phyloP scores from a whole-genome alignment of 2,329 filamentous ascomycete genomes.

The Aspergillus eucalypticola region DNA sequence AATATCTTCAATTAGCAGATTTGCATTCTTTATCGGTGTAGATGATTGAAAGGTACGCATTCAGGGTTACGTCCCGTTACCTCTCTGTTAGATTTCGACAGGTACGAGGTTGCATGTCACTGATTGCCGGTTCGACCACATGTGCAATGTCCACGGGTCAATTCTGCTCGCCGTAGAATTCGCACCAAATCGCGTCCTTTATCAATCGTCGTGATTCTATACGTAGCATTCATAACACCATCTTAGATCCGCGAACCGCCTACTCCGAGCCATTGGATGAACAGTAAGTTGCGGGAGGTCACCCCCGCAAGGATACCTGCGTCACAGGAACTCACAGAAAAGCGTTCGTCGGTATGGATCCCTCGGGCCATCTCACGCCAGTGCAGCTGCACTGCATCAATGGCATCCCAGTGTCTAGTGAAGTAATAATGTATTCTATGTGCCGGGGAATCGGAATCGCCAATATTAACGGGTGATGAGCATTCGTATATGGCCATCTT shows the following conservation, averaged over 20 bases:
- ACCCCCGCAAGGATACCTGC: background rate
- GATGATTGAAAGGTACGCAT: background rate
- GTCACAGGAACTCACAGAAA: background rate
- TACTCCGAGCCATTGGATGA: background rate
- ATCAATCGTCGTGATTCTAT: conserved; percentile 1
- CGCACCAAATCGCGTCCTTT: background rate
- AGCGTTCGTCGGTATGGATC: background rate
- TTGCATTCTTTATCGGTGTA: background rate
- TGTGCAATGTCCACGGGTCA: background rate
- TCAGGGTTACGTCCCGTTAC: background rate
- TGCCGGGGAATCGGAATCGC: background rate
- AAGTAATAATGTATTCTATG: background rate
- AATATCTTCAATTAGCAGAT: background rate
- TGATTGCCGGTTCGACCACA: conserved; percentile 7
- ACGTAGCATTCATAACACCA: background rate
- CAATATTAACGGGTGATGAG: background rate
- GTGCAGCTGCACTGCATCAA: background rate
- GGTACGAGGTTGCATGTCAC: conserved; percentile 7
- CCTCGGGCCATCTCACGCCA: background rate
- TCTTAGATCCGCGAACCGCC: background rate
- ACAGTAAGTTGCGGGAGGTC: background rate
- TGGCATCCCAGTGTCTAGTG: background rate
- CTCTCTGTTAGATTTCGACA: background rate
- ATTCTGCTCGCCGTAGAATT: background rate
- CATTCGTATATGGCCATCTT: background rate